Percentiles rank a stretch among this genome's conserved stretches.
Conservation (phyloP, 805 yeast genomes). For the Wickerhamomyces subpelliculosus region DNA sequence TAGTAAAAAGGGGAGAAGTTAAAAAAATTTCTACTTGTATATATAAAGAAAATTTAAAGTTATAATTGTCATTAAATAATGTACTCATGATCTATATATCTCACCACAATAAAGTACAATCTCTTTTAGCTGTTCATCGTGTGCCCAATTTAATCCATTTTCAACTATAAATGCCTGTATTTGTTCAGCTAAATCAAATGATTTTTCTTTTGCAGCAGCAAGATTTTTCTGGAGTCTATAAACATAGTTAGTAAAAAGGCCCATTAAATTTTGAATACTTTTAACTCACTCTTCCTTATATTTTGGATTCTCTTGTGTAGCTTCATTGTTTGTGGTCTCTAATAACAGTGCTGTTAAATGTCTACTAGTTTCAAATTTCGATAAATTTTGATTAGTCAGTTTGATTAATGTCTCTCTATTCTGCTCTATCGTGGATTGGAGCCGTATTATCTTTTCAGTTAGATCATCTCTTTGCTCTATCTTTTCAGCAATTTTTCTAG, state of each 20-base stretch:
- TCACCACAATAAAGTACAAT: slow-evolving; percentile 12
- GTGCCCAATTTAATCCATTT: slow-evolving; percentile 25
- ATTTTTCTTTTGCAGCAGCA: slow-evolving; percentile 3
- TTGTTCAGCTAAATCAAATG: slow-evolving; percentile 7
- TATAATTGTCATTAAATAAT: not conserved
- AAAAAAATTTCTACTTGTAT: not conserved
- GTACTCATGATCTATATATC: slow-evolving; percentile 6
- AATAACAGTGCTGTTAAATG: not conserved
- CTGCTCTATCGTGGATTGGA: slow-evolving; percentile 1
- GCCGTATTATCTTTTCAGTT: slow-evolving; percentile 5
- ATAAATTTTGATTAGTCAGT: not conserved
- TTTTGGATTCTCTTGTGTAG: no score
- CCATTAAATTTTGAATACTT: no score
- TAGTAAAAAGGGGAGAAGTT: not conserved
- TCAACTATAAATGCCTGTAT: slow-evolving; percentile 27
- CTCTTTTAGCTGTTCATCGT: slow-evolving; percentile 22
- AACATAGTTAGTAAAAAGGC: not conserved
- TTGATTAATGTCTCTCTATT: not conserved
- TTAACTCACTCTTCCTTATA: not conserved
- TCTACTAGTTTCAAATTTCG: slow-evolving; percentile 1
- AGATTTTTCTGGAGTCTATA: slow-evolving; percentile 3
- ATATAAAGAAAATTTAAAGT: slow-evolving; percentile 2
- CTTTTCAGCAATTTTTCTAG: not conserved
- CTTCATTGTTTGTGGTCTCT: not conserved
- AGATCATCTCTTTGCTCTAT: slow-evolving; percentile 10